These are phyloP conservation scores for Salix exigua DNA, from an alignment of 345 rosid species.

Conservation along the genomic window DNA sequence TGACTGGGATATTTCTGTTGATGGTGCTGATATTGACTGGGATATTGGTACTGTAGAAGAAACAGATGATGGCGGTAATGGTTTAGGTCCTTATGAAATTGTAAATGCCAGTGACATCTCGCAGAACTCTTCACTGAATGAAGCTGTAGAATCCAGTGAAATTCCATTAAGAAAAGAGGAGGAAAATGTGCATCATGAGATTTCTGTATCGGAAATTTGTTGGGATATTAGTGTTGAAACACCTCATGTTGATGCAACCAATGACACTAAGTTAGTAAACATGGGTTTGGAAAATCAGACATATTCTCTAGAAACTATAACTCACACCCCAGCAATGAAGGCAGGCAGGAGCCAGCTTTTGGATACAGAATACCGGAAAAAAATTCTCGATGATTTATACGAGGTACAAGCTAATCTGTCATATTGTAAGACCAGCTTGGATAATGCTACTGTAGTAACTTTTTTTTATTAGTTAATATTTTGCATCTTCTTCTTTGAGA, in stretches of 20 bases:
- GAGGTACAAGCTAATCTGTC: slow-evolving; percentile 51
- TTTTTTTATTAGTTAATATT: not conserved
- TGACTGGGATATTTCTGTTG: slow-evolving; percentile 94
- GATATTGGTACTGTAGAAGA: slow-evolving; percentile 83
- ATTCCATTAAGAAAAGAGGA: slow-evolving; percentile 31
- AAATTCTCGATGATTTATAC: slow-evolving; percentile 83
- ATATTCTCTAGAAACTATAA: slow-evolving; percentile 30
- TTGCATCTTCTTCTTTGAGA: not conserved
- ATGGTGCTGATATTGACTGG: slow-evolving; percentile 81
- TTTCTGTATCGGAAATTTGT: slow-evolving; percentile 58
- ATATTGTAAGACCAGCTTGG: not conserved
- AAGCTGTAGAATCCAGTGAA: slow-evolving; percentile 36
- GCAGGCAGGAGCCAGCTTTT: slow-evolving; percentile 73
- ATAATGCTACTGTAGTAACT: slow-evolving; percentile 3
- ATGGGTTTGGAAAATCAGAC: slow-evolving; percentile 37
- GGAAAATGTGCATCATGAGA: slow-evolving; percentile 33
- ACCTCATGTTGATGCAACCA: slow-evolving; percentile 67
- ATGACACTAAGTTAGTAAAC: slow-evolving; percentile 39
- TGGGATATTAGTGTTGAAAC: slow-evolving; percentile 94
- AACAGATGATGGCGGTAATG: slow-evolving; percentile 68
- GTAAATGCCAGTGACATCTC: slow-evolving; percentile 74
- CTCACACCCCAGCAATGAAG: slow-evolving; percentile 37
- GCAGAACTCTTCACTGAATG: slow-evolving; percentile 37
- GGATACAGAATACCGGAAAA: slow-evolving; percentile 86
- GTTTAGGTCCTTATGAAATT: slow-evolving; percentile 84